A percentile compares a stretch with the other conserved stretches of the same genome.
Conservation (phyloP, 148 eudicot genomes). For the Rhododendron simsii region DNA sequence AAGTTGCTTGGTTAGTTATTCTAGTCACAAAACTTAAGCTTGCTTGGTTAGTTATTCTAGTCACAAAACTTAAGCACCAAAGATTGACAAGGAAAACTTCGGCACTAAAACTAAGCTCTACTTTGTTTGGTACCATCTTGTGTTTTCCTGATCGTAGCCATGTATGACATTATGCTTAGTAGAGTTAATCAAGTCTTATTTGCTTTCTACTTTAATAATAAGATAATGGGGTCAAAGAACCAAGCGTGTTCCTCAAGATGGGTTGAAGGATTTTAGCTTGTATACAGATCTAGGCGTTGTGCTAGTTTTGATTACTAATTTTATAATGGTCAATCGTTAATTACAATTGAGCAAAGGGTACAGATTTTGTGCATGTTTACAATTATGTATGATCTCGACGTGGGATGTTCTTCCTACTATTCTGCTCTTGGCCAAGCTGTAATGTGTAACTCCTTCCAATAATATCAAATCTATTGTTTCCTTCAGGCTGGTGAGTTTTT, state of each 20-base stretch:
- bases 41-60: not conserved
- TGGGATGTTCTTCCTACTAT: not conserved
- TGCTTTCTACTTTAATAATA: not conserved
- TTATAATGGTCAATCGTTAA: not conserved
- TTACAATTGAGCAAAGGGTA: not conserved
- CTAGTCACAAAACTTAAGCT: not conserved
- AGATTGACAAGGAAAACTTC: not conserved
- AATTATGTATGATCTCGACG: not conserved
- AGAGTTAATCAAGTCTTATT: not conserved
- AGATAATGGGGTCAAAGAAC: not conserved
- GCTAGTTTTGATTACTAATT: not conserved
- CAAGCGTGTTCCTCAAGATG: not conserved
- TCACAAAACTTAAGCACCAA: not conserved
- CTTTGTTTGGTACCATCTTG: not conserved
- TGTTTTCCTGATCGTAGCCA: not conserved
- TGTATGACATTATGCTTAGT: not conserved
- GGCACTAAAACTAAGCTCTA: not conserved
- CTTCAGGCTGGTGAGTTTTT: conserved; percentile 87
- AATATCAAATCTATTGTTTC: not conserved
- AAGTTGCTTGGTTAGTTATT: not conserved
- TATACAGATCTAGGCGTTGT: not conserved
- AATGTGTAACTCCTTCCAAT: not conserved
- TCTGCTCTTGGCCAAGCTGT: conserved; percentile 3
- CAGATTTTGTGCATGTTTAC: not conserved
- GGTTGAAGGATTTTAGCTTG: not conserved